These are phyloP conservation scores for Trichoderma sp. DNA, from an alignment of 2,329 filamentous ascomycete species.

Conservation along the genomic window DNA sequence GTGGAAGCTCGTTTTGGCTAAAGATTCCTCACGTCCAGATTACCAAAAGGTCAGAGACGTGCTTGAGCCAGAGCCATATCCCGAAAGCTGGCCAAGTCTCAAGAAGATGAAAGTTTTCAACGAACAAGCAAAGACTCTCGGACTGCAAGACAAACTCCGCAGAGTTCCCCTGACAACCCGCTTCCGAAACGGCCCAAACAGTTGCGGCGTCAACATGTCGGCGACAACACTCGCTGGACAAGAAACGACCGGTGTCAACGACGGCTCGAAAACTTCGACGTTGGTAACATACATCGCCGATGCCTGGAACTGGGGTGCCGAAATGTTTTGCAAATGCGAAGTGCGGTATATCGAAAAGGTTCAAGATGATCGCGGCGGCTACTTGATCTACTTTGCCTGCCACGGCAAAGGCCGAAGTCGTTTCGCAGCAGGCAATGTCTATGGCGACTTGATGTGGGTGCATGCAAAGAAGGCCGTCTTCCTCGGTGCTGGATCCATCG, in stretches of 20 bases:
- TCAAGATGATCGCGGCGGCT: conserved; percentile 52
- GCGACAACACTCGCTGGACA: conserved; percentile 63
- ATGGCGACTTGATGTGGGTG: conserved; percentile 69
- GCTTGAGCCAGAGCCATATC: conserved; percentile 63
- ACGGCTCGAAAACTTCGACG: conserved; percentile 69
- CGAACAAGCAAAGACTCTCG: conserved; percentile 58
- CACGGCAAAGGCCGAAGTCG: conserved; percentile 60
- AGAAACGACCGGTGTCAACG: conserved; percentile 67
- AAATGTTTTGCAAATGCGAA: conserved; percentile 72
- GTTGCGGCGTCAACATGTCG: conserved; percentile 66
- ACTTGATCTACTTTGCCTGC: conserved; percentile 68
- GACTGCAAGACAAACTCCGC: conserved; percentile 57
- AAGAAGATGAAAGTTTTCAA: conserved; percentile 62
- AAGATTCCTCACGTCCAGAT: conserved; percentile 45
- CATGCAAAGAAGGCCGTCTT: conserved; percentile 67
- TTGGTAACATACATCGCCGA: conserved; percentile 69
- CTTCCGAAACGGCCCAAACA: conserved; percentile 64
- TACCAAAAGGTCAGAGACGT: conserved; percentile 60
- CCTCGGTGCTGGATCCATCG: conserved; percentile 66
- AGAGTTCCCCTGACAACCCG: conserved; percentile 65
- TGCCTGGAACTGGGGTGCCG: conserved; percentile 73
- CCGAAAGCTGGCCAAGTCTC: conserved; percentile 58
- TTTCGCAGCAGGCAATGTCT: conserved; percentile 55
- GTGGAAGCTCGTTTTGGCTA: not conserved
- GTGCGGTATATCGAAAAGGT: conserved; percentile 64